Conservation (phyloP, 495 filamentous ascomycete species). For the Aspergillus affinis region DNA sequence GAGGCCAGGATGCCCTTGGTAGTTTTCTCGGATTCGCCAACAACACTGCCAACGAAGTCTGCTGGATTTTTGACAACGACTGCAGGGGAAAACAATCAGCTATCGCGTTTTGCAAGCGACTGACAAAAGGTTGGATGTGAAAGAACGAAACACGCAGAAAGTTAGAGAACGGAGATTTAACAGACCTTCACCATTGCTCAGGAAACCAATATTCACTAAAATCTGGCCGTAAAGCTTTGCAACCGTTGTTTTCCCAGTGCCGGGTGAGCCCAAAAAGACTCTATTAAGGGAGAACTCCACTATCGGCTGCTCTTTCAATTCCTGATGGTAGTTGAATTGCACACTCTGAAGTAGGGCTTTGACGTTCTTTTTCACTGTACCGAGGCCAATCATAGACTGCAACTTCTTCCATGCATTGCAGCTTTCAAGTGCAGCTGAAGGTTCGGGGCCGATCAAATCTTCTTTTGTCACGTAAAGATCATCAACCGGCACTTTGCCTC, state of each 20-base stretch:
- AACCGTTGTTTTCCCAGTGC: constrained; percentile 76
- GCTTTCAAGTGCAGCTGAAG: constrained; percentile 47
- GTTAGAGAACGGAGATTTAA: too few species aligned
- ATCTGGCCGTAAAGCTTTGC: constrained; percentile 72
- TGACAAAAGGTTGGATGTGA: too few species aligned
- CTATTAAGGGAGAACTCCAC: constrained; percentile 63
- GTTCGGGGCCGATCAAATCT: constrained; percentile 68
- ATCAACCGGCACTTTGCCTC: constrained; percentile 30
- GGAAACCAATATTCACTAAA: constrained; percentile 57
- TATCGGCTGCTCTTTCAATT: constrained; percentile 56
- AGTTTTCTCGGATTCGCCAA: constrained; percentile 68
- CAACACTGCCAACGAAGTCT: constrained; percentile 64
- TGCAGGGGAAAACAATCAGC: constrained; percentile 11
- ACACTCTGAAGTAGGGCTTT: constrained; percentile 57
- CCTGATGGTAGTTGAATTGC: constrained; percentile 59
- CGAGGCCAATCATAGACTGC: constrained; percentile 59
- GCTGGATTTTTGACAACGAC: constrained; percentile 70
- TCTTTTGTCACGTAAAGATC: constrained; percentile 56
- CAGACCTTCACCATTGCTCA: constrained; percentile 65
- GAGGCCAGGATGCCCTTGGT: constrained; percentile 70
- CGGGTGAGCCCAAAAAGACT: constrained; percentile 70
- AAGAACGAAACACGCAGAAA: too few species aligned
- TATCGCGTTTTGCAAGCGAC: constrained; percentile 7
- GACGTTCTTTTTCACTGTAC: constrained; percentile 62
- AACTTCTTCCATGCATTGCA: constrained; percentile 60